These are phyloP conservation scores for Leptographium radiaticola DNA, from an alignment of 2,329 filamentous ascomycete genomes.

Conservation along the genomic window DNA sequence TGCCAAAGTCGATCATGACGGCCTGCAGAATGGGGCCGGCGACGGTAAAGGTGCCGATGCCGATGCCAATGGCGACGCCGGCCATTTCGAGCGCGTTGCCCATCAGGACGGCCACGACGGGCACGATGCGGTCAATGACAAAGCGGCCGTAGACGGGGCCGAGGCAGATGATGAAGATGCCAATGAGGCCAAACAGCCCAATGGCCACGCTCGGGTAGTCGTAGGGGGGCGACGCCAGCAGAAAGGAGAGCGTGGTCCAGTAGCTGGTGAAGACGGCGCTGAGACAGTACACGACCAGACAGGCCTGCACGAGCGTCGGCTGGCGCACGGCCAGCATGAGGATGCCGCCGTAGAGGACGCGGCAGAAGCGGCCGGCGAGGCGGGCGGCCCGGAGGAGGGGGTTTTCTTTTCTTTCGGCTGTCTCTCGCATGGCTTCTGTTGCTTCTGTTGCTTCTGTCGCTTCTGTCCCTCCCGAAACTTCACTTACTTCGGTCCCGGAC, in stretches of 20 bases:
- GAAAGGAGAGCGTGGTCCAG: constrained; percentile 61
- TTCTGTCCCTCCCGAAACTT: no score
- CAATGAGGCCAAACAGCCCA: constrained; percentile 68
- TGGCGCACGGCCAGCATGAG: constrained; percentile 48
- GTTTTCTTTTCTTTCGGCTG: not conserved
- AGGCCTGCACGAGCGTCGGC: constrained; percentile 57
- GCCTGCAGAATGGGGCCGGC: constrained; percentile 64
- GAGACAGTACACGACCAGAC: constrained; percentile 50
- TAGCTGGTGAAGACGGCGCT: constrained; percentile 37
- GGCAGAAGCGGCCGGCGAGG: constrained; percentile 42
- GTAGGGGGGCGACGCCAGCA: constrained; percentile 59
- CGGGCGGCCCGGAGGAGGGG: no score
- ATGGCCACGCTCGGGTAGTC: constrained; percentile 54
- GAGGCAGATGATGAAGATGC: constrained; percentile 53
- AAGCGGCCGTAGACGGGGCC: constrained; percentile 57
- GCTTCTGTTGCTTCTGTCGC: no score
- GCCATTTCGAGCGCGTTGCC: constrained; percentile 45
- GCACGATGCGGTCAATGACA: constrained; percentile 58
- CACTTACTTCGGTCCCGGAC: no score
- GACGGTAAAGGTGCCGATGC: constrained; percentile 50
- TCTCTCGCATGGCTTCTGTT: not conserved
- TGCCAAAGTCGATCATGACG: constrained; percentile 55
- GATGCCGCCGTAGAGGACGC: constrained; percentile 57
- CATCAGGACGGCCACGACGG: constrained; percentile 53
- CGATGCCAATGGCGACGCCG: constrained; percentile 56